These are phyloP conservation scores for Triangularia verruculosa DNA, from an alignment of 2,329 filamentous ascomycete species.

Conservation along the genomic window DNA sequence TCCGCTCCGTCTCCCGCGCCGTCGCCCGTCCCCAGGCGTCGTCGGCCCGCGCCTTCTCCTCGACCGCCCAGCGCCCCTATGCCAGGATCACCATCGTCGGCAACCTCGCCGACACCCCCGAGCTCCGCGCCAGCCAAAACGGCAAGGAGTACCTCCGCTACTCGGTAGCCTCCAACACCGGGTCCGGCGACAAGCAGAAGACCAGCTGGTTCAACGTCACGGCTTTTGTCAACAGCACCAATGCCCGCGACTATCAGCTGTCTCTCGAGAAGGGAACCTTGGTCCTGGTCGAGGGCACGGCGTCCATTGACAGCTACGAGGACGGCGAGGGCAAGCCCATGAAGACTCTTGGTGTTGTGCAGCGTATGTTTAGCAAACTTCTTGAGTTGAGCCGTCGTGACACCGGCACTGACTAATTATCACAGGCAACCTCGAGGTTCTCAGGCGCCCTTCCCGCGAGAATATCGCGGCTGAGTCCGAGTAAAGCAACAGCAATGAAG, in stretches of 20 bases:
- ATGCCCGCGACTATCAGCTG: constrained; percentile 68
- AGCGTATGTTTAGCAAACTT: constrained; percentile 78
- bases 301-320: constrained; percentile 59
- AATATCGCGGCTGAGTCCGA: background rate
- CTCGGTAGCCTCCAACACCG: constrained; percentile 66
- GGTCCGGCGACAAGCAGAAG: constrained; percentile 65
- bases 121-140: constrained; percentile 65
- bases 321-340: constrained; percentile 63
- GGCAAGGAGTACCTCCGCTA: constrained; percentile 77
- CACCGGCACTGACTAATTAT: background rate
- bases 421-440: constrained; percentile 47
- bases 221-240: constrained; percentile 66
- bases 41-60: constrained; percentile 69
- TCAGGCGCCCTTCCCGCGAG: constrained; percentile 33
- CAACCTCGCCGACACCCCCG: constrained; percentile 75
- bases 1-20: constrained; percentile 48
- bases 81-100: constrained; percentile 86
- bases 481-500: background rate
- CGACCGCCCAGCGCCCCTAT: constrained; percentile 60
- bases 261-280: constrained; percentile 77
- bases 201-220: constrained; percentile 84
- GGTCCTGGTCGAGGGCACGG: constrained; percentile 82
- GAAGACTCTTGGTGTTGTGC: constrained; percentile 65
- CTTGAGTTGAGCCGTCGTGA: too few relatives aligned
- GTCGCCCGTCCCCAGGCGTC: constrained; percentile 31